A percentile compares a stretch with the other conserved stretches of the same genome.
These are phyloP conservation scores for Mycena venus DNA, from an alignment of 768 basidiomycete genomes.

Conservation along the genomic window DNA sequence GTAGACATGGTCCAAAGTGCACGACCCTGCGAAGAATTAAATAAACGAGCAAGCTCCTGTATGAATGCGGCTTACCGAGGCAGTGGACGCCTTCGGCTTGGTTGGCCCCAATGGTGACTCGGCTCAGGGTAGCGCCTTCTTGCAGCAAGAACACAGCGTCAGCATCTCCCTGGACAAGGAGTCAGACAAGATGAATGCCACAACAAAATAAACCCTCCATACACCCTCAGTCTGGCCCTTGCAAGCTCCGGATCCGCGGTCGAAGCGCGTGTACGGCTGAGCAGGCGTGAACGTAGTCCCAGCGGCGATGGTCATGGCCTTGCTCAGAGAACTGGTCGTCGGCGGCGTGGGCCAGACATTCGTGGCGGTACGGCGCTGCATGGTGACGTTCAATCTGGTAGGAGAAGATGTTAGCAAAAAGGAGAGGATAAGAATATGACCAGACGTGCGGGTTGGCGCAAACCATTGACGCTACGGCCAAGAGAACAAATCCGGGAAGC, in stretches of 20 bases:
- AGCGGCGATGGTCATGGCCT: slow-evolving; percentile 47
- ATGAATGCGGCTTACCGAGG: slow-evolving; percentile 41
- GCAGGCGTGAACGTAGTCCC: slow-evolving; percentile 52
- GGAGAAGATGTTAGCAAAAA: not conserved
- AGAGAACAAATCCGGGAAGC: not conserved
- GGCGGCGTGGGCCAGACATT: slow-evolving; percentile 52
- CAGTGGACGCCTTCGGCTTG: slow-evolving; percentile 58
- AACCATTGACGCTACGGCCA: not conserved
- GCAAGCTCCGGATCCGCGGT: slow-evolving; percentile 56
- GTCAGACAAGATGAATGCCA: slow-evolving; percentile 9
- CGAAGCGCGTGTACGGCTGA: slow-evolving; percentile 51
- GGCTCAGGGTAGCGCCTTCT: slow-evolving; percentile 55
- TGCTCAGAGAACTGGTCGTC: slow-evolving; percentile 50
- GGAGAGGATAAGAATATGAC: not conserved
- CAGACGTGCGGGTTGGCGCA: slow-evolving; percentile 1
- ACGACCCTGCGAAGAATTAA: slow-evolving; percentile 37
- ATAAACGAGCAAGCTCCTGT: not conserved
- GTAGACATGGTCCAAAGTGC: slow-evolving; percentile 47
- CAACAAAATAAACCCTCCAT: not conserved
- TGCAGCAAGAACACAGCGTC: slow-evolving; percentile 57
- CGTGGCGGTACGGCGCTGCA: slow-evolving; percentile 50
- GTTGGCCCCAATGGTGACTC: slow-evolving; percentile 56
- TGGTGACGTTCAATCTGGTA: not conserved
- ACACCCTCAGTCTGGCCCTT: slow-evolving; percentile 50
- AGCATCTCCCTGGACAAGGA: slow-evolving; percentile 44